Base-by-base conservation (phyloP, 345 rosid genomes). In the Acer yangbiense region DNA sequence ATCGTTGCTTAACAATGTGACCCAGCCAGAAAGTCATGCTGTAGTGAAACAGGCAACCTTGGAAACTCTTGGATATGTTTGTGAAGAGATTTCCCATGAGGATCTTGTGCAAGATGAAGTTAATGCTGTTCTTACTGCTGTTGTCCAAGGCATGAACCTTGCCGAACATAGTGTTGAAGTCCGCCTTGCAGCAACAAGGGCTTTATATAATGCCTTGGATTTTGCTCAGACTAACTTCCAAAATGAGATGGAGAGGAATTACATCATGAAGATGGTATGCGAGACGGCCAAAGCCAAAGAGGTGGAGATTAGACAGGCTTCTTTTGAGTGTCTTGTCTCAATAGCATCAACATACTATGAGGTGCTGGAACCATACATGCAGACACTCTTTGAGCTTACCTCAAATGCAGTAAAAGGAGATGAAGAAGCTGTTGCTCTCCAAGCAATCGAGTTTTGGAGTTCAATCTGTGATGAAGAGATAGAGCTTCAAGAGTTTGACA, bases 391-490 rank as follows among this genome's bases (percentile, higher is more conserved):
- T 82, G 87, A 91, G 81, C 93, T 96, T 71, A 94, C 98, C 43
- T 89, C 98, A 67, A 94, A 91, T 64, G 98, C 93, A 35, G 94
- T 96, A 3, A 96, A 89, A 82, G 90, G 86, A 57, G 99, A 94
- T 77, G 91, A 91, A 75, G 99, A 96, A 85, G 85, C 88, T 7
- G 97, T 96, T 79, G 94, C 98, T 21, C 94, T 96, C 66, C 99
- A 96, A 81, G 99, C 98, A 35, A 81, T 96, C 55, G 99, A 96
- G 83, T 96, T 95, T 75, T 95, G 98, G 99, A 95, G 99, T 79
- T 85, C 98, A 61, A 95, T 95, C 74, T 95, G 99, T 55, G 99
- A 96, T 77, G 98, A 94, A 79, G 99, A 96, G 91, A 90, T 96
- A 43, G 98, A 96, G 71, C 89, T 92, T 72, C 96, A 92, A 78